Evolutionary conservation across 768 basidiomycete species (phyloP).

Genomic region (Russula sp.): DNA sequence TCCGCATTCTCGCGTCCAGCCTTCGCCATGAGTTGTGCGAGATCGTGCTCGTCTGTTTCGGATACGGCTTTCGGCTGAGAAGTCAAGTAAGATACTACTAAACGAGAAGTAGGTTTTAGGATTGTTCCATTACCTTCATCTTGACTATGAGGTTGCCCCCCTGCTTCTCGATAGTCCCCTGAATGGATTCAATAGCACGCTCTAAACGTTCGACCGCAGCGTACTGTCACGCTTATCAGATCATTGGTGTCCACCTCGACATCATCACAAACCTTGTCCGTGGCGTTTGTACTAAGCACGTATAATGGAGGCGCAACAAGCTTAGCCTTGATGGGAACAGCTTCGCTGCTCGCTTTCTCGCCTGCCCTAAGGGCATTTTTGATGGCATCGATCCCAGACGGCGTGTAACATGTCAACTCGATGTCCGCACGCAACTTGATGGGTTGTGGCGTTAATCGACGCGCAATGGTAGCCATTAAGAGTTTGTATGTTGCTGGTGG

Average conservation of each 20-base stretch:
- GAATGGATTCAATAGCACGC: constrained; percentile 87
- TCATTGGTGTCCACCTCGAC: background rate
- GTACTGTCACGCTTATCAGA: constrained; percentile 38
- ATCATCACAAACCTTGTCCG: constrained; percentile 67
- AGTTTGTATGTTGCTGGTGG: constrained; percentile 50
- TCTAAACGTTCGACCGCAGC: constrained; percentile 91
- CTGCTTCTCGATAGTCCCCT: constrained; percentile 70
- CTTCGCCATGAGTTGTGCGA: constrained; percentile 95
- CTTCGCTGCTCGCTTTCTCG: constrained; percentile 78
- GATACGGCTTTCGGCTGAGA: constrained; percentile 92
- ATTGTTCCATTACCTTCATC: constrained; percentile 71
- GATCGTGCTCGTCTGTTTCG: constrained; percentile 94
- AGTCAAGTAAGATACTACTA: background rate
- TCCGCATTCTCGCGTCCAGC: constrained; percentile 92
- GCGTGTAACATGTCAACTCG: constrained; percentile 93
- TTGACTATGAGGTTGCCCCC: constrained; percentile 87
- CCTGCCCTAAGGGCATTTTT: constrained; percentile 86
- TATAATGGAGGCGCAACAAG: constrained; percentile 95
- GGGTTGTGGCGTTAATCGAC: constrained; percentile 93
- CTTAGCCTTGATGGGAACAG: constrained; percentile 94
- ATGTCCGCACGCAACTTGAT: constrained; percentile 98
- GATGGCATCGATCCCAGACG: constrained; percentile 94
- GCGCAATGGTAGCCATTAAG: constrained; percentile 79
- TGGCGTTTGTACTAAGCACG: constrained; percentile 91
- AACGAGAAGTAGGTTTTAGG: background rate